phyloP scores from a whole-genome alignment of 1,284 basidiomycete species.

The Hortiboletus rubellus region DNA sequence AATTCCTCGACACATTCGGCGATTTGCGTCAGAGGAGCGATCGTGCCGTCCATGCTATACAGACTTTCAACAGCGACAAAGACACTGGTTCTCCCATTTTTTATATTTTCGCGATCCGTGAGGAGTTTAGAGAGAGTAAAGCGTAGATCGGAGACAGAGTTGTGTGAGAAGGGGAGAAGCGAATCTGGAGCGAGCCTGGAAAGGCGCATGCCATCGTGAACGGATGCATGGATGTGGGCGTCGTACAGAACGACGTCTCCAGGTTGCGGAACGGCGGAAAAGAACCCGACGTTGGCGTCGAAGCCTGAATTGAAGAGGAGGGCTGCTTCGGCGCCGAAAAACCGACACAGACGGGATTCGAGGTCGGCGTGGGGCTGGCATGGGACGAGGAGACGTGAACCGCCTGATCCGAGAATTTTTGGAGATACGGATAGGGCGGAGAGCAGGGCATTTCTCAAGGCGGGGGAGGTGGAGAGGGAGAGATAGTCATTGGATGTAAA shows the following conservation, averaged over 20 bases:
- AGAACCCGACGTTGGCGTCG: slow-evolving; percentile 92
- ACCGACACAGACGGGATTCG: slow-evolving; percentile 63
- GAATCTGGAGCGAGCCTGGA: slow-evolving; percentile 51
- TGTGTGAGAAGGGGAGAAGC: slow-evolving; percentile 69
- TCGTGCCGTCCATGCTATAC: slow-evolving; percentile 96
- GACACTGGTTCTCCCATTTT: slow-evolving; percentile 44
- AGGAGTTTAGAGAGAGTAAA: slow-evolving; percentile 44
- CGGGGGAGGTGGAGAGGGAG: slow-evolving; percentile 67
- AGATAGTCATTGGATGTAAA: slow-evolving; percentile 96
- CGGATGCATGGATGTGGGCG: slow-evolving; percentile 88
- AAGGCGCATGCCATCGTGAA: slow-evolving; percentile 85
- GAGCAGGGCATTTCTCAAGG: slow-evolving; percentile 61
- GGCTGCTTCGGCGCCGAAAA: slow-evolving; percentile 68
- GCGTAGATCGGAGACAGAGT: slow-evolving; percentile 58
- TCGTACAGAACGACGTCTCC: slow-evolving; percentile 85
- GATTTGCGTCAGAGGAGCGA: slow-evolving; percentile 74
- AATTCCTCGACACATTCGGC: slow-evolving; percentile 57
- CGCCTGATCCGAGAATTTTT: slow-evolving; percentile 84
- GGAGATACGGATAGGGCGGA: slow-evolving; percentile 50
- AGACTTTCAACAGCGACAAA: slow-evolving; percentile 88
- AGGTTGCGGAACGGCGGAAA: slow-evolving; percentile 78
- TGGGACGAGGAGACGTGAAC: slow-evolving; percentile 89
- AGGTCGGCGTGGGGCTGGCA: slow-evolving; percentile 64
- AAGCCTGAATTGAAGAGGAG: slow-evolving; percentile 95
- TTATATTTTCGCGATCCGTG: slow-evolving; percentile 38